A percentile compares a stretch with the other conserved stretches of the same genome.
These are phyloP conservation scores for Cucumis sativus DNA, from an alignment of 306 rosid genomes.

Conservation along the genomic window Cucumber_9930_V3 NC_026657.2:36641001-36641500, in stretches of 20 bases:
- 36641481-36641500: neutral
- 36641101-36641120: slow-evolving; percentile 88
- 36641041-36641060: slow-evolving; percentile 99
- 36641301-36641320: neutral
- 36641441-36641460: slow-evolving; percentile 57
- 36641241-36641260: neutral
- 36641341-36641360: neutral
- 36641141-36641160: neutral
- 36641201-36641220: neutral
- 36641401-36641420: slow-evolving; percentile 85
- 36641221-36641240: neutral
- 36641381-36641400: slow-evolving; percentile 99
- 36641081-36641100: slow-evolving; percentile 75
- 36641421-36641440: slow-evolving; percentile 96
- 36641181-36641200: neutral
- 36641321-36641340: neutral
- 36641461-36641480: slow-evolving; percentile 11
- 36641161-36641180: neutral
- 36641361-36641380: slow-evolving; percentile 93
- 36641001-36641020: slow-evolving; percentile 4
- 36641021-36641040: slow-evolving; percentile 43
- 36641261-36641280: neutral
- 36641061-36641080: slow-evolving; percentile 74
- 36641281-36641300: neutral
- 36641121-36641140: slow-evolving; percentile 85